These are phyloP conservation scores for Podaxis sp. DNA, from an alignment of 768 basidiomycete genomes.

Conservation along the genomic window DNA sequence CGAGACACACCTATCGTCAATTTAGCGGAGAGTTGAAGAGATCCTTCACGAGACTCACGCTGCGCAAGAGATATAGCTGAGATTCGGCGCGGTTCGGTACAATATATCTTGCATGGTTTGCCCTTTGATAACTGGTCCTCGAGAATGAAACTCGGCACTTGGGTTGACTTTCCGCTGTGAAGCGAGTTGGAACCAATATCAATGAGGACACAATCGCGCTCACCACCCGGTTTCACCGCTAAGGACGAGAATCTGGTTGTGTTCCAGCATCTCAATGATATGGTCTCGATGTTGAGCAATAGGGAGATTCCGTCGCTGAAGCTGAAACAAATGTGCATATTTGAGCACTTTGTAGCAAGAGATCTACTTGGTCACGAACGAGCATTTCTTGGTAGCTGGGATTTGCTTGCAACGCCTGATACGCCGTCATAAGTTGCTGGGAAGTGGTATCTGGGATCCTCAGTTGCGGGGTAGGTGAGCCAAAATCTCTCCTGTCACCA, in stretches of 20 bases:
- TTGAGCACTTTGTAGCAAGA: conserved; percentile 5
- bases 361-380: conserved; percentile 41
- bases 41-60: conserved; percentile 37
- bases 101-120: conserved; percentile 84
- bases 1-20: conserved; percentile 64
- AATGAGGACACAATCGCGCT: conserved; percentile 12
- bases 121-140: conserved; percentile 86
- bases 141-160: conserved; percentile 90
- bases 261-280: conserved; percentile 69
- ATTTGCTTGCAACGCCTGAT: conserved; percentile 61
- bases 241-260: conserved; percentile 82
- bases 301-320: conserved; percentile 75
- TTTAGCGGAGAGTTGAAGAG: background rate
- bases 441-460: conserved; percentile 4
- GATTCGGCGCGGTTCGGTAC: conserved; percentile 94
- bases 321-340: conserved; percentile 36
- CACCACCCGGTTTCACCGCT: conserved; percentile 52
- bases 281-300: conserved; percentile 80
- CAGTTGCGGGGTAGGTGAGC: background rate
- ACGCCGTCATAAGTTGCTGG: conserved; percentile 25
- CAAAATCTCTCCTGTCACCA: background rate
- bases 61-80: conserved; percentile 96
- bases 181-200: conserved; percentile 12
- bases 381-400: conserved; percentile 86
- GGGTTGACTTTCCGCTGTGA: conserved; percentile 91